phyloP scores from a whole-genome alignment of 129 eudicot genomes.

The Escallonia herrerae region DNA sequence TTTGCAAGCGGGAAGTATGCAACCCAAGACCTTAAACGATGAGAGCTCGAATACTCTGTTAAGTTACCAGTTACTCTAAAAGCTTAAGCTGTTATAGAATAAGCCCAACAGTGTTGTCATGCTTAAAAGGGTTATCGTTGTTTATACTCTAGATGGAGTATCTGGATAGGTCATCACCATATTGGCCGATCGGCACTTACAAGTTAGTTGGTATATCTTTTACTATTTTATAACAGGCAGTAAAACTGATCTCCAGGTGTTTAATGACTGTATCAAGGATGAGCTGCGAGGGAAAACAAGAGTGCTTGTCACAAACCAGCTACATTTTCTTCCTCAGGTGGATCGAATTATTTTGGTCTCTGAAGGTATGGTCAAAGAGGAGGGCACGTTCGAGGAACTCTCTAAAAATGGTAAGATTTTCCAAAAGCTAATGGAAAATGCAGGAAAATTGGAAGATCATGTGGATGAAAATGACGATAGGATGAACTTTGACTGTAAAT shows the following conservation, averaged over 20 bases:
- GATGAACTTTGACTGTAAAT: conserved; percentile 15
- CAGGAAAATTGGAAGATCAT: conserved; percentile 87
- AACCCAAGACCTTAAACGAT: too few relatives aligned
- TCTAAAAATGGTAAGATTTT: conserved; percentile 59
- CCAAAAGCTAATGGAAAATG: conserved; percentile 82
- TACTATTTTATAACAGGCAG: too few relatives aligned
- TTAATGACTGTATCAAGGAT: conserved; percentile 78
- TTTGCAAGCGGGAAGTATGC: too few relatives aligned
- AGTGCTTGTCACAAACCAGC: conserved; percentile 92
- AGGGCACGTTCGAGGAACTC: conserved; percentile 85
- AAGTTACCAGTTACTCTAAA: too few relatives aligned
- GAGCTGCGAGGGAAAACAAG: conserved; percentile 79
- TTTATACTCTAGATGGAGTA: too few relatives aligned
- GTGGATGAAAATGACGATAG: conserved; percentile 36
- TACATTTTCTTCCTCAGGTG: conserved; percentile 89
- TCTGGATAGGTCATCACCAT: too few relatives aligned
- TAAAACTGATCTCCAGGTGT: conserved; percentile 41
- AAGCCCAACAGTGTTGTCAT: too few relatives aligned
- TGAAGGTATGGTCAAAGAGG: conserved; percentile 85
- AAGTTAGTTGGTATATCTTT: too few relatives aligned
- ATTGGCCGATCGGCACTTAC: too few relatives aligned
- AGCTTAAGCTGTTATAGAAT: too few relatives aligned
- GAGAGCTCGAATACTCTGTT: too few relatives aligned
- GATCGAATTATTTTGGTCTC: conserved; percentile 75
- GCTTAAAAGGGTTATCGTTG: too few relatives aligned